Base-by-base conservation (phyloP, 2,329 filamentous ascomycete species). In the Talaromyces amestolkiae region DNA sequence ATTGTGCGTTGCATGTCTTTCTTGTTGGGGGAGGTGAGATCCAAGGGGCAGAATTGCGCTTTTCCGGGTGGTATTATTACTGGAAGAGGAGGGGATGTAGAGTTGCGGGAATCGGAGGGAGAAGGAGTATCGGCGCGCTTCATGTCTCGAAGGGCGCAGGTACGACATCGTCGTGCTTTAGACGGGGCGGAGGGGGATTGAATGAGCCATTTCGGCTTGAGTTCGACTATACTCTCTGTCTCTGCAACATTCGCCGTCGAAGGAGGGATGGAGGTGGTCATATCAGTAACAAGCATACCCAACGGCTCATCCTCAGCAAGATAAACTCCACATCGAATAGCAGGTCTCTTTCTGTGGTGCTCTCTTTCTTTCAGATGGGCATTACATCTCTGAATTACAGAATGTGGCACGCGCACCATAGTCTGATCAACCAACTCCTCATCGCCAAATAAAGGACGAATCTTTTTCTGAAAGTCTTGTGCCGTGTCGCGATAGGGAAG, bases 191-290 rank as follows among this genome's bases (percentile, higher is more conserved):
- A 87, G 3, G 89, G 90, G 2, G 91, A 93, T 74, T 93, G 91
- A 9, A 84, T 79, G 31, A 95, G 84, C 91, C 91, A 95, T 77
- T 95, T 95, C 15, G 91, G 91, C 75, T 95, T 95, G 78, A 94
- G 90, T 74, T 94, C 79, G 37, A 90, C 74, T 53, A 58, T 75
- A 58, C 73, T 72, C 3, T 10, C 47, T 3, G 72, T 73, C 0
- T 15, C 35, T 41, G 37, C 6, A n/a, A 24, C 35, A 13, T 7
- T 45, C 22, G 37, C 75, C 71, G 17, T 75, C 7, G 60, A 9
- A 10, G 35, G 19, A 11, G 60, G 54, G 17, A n/a, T 22, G 7
- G n/a, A 5, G 31, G 22, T 79, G 2, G 83, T 85, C 90, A 94
- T 93, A 72, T 93, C 90, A 67, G 89, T 89, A 58, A 94, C 84